phyloP scores from a whole-genome alignment of 129 eudicot species.

The Centella asiatica region DNA sequence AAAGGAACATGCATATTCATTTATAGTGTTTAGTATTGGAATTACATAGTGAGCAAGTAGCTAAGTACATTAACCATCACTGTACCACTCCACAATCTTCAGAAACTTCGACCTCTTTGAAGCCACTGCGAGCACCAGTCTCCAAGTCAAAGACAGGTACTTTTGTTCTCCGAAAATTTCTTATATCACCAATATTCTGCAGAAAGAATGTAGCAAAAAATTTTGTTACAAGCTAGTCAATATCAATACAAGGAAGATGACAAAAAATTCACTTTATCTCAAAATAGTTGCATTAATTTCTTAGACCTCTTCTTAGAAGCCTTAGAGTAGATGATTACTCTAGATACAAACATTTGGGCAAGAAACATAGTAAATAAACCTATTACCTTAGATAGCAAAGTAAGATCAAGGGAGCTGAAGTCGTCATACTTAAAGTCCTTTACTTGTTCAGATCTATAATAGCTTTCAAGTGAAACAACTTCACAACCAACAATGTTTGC shows the following conservation, averaged over 20 bases:
- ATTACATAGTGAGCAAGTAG: not conserved
- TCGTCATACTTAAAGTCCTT: slow-evolving; percentile 92
- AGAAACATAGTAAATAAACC: slow-evolving; percentile 1
- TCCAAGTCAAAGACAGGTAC: slow-evolving; percentile 86
- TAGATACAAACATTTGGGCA: not conserved
- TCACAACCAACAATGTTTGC: slow-evolving; percentile 99
- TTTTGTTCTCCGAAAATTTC: slow-evolving; percentile 61
- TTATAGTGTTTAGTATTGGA: not conserved
- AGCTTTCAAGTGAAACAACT: slow-evolving; percentile 95
- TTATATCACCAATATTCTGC: slow-evolving; percentile 83
- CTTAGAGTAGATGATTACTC: not conserved
- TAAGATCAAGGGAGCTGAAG: slow-evolving; percentile 82
- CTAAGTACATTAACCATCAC: not conserved
- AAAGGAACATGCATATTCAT: not conserved
- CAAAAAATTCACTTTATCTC: not conserved
- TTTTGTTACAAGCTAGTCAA: slow-evolving; percentile 8
- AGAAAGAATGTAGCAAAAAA: slow-evolving; percentile 1
- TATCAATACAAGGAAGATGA: not conserved
- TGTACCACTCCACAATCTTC: slow-evolving; percentile 95
- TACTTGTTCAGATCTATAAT: slow-evolving; percentile 79
- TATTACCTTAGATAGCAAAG: slow-evolving; percentile 77
- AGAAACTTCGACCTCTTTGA: slow-evolving; percentile 81
- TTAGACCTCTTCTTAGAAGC: not conserved
- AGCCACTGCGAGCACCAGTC: slow-evolving; percentile 80
- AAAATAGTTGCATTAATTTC: not conserved